These are phyloP conservation scores for Fagopyrum homotropicum DNA, from an alignment of 148 eudicot species.

Conservation along the genomic window DNA sequence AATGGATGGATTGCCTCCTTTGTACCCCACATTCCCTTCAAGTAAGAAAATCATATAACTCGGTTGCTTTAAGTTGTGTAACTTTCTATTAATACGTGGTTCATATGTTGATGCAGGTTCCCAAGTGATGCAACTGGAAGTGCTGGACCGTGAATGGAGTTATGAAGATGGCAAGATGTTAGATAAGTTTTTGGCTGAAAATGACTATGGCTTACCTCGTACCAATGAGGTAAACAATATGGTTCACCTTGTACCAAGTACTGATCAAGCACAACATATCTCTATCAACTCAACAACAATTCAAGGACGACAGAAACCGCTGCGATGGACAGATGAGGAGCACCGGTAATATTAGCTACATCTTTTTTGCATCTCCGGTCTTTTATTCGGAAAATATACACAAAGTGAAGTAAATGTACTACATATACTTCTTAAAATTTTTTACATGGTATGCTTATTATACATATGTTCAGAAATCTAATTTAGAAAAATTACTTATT, in stretches of 20 bases:
- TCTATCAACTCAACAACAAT: background rate
- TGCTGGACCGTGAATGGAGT: background rate
- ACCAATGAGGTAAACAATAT: background rate
- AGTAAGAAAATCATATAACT: background rate
- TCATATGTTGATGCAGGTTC: background rate
- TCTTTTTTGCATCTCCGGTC: background rate
- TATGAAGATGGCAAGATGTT: background rate
- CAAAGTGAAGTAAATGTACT: no score
- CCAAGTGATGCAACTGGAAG: background rate
- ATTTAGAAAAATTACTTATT: no score
- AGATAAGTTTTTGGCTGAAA: background rate
- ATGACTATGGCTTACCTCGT: background rate
- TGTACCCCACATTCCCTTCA: background rate
- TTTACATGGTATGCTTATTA: background rate
- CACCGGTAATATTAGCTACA: constrained; percentile 53
- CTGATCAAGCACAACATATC: background rate
- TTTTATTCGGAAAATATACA: no score
- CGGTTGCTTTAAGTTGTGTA: background rate
- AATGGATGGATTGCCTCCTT: background rate
- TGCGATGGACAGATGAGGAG: constrained; percentile 96
- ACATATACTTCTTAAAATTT: no score
- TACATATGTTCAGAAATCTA: no score
- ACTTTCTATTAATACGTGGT: background rate
- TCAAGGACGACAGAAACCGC: background rate
- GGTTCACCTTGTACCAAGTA: background rate